Percentiles rank a stretch among this genome's conserved stretches.
Conservation (phyloP, 2,329 filamentous ascomycete genomes). For the Clarireedia monteithiana region DNA sequence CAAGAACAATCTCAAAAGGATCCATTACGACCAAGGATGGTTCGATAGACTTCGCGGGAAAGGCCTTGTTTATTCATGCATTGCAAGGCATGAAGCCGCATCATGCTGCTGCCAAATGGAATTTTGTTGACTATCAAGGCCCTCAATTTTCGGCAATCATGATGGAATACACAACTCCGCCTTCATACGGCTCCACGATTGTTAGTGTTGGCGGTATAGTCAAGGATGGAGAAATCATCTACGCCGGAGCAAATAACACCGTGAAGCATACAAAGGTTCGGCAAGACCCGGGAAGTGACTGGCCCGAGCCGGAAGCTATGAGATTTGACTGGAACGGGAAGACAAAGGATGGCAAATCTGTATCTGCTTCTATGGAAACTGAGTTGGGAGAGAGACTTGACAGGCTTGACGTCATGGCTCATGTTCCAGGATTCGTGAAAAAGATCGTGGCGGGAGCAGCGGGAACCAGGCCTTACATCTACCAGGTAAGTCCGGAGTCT, state of each 20-base stretch:
- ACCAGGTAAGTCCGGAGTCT: slow-evolving; percentile 57
- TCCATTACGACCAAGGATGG: slow-evolving; percentile 77
- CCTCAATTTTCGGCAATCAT: slow-evolving; percentile 78
- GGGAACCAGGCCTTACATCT: slow-evolving; percentile 95
- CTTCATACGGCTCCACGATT: slow-evolving; percentile 79
- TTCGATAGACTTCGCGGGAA: slow-evolving; percentile 73
- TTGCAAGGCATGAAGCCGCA: slow-evolving; percentile 99
- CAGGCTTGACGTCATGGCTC: slow-evolving; percentile 90
- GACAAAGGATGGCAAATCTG: slow-evolving; percentile 65
- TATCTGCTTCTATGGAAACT: slow-evolving; percentile 63
- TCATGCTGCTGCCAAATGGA: slow-evolving; percentile 87
- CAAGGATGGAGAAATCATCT: slow-evolving; percentile 73
- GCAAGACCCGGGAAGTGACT: slow-evolving; percentile 70
- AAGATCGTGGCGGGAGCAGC: slow-evolving; percentile 80
- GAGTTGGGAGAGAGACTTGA: slow-evolving; percentile 64
- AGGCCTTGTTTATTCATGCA: slow-evolving; percentile 72
- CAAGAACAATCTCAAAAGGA: slow-evolving; percentile 73
- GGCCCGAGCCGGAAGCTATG: slow-evolving; percentile 75
- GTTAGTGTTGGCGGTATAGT: slow-evolving; percentile 79
- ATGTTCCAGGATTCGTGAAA: slow-evolving; percentile 94
- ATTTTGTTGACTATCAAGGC: slow-evolving; percentile 86
- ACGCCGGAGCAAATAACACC: slow-evolving; percentile 57
- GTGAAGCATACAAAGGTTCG: slow-evolving; percentile 63
- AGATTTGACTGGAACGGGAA: slow-evolving; percentile 74
- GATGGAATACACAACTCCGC: slow-evolving; percentile 94